phyloP scores from a whole-genome alignment of 2,329 filamentous ascomycete genomes.

The Cylindrodendrum hubeiense region DNA sequence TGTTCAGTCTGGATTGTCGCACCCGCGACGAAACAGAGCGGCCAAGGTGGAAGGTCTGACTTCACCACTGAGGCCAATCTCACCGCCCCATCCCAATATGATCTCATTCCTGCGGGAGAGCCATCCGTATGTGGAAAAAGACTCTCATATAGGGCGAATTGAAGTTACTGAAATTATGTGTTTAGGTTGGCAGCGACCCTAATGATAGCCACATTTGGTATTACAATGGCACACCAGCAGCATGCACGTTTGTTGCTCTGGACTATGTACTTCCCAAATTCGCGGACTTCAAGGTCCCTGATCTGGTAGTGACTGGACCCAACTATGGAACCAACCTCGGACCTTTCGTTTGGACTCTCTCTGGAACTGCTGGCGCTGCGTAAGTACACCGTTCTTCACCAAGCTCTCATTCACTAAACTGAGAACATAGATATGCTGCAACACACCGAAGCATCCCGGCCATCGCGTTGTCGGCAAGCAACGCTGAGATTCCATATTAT shows the following conservation, averaged over 20 bases:
- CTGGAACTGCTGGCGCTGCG: conserved; percentile 62
- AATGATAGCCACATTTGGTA: conserved; percentile 68
- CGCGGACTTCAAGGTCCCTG: conserved; percentile 61
- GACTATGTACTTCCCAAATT: conserved; percentile 67
- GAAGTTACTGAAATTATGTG: background rate
- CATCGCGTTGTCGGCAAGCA: conserved; percentile 61
- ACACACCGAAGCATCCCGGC: conserved; percentile 62
- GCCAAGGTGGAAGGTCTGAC: conserved; percentile 44
- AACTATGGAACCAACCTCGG: conserved; percentile 69
- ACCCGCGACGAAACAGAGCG: conserved; percentile 46
- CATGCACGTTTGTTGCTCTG: conserved; percentile 67
- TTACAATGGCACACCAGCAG: conserved; percentile 70
- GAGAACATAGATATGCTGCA: conserved; percentile 57
- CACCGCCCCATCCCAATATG: conserved; percentile 42
- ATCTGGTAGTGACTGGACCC: conserved; percentile 67
- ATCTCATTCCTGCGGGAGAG: conserved; percentile 45
- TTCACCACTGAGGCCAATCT: conserved; percentile 46
- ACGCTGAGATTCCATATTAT: conserved; percentile 56
- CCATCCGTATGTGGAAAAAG: conserved; percentile 36
- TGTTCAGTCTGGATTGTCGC: conserved; percentile 46
- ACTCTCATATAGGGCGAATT: background rate
- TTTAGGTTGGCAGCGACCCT: conserved; percentile 61
- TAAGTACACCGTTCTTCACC: conserved; percentile 16
- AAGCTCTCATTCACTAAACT: background rate
- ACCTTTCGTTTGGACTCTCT: conserved; percentile 65